Percentiles rank a stretch among this genome's conserved stretches.
phyloP scores from a whole-genome alignment of 2,329 filamentous ascomycete genomes.

The Talaromyces amestolkiae region DNA sequence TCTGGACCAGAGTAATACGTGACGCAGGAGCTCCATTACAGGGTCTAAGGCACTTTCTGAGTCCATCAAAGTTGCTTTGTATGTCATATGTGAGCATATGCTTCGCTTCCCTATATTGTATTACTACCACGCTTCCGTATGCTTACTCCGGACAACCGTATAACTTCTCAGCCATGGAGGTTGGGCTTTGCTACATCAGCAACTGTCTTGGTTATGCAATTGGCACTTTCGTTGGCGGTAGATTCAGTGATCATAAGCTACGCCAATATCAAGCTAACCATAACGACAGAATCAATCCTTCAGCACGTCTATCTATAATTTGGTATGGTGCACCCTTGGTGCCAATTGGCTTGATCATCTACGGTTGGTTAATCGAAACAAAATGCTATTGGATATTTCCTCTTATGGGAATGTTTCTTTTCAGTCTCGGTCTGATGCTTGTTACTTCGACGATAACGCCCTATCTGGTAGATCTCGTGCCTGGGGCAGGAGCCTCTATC shows the following conservation, averaged over 20 bases:
- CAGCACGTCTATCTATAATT: not conserved
- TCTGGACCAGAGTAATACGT: not conserved
- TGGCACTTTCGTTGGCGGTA: not conserved
- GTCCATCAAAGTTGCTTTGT: not conserved
- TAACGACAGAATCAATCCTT: not conserved
- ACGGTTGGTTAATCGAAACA: not conserved
- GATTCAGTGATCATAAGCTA: not conserved
- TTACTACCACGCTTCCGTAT: not conserved
- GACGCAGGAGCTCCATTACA: not conserved
- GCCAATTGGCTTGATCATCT: not conserved
- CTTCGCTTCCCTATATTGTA: not conserved
- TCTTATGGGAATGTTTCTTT: not conserved
- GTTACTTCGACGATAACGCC: constrained; percentile 18
- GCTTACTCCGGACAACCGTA: not conserved
- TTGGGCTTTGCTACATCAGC: constrained; percentile 1
- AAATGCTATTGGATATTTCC: not conserved
- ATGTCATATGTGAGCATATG: constrained; percentile 3
- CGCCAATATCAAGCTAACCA: not conserved
- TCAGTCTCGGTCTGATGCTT: constrained; percentile 18
- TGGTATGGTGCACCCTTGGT: constrained; percentile 1
- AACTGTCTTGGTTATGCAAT: constrained; percentile 2
- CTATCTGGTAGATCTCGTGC: constrained; percentile 15
- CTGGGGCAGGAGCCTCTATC: constrained; percentile 16
- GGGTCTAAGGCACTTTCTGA: not conserved
- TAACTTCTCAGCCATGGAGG: not conserved